phyloP scores from a whole-genome alignment of 2,329 filamentous ascomycete species.

The Leptographium galeiforme region DNA sequence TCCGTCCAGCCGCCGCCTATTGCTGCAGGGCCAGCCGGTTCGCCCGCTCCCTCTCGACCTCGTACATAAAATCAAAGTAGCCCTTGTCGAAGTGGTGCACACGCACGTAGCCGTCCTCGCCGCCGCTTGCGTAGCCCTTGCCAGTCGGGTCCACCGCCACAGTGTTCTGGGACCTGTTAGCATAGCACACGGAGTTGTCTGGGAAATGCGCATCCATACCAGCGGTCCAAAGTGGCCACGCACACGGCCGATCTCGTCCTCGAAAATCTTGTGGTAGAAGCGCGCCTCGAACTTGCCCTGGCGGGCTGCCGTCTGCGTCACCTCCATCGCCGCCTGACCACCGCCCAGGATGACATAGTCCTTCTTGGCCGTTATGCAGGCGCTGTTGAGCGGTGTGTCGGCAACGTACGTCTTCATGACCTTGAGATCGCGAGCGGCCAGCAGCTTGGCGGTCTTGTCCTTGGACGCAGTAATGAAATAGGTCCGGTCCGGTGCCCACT shows the following conservation, averaged over 20 bases:
- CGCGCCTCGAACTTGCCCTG: slow-evolving; percentile 99
- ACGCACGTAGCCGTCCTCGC: slow-evolving; percentile 96
- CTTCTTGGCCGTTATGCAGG: slow-evolving; percentile 86
- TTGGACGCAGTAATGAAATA: slow-evolving; percentile 98
- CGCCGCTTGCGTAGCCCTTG: slow-evolving; percentile 84
- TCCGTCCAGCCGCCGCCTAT: neutral
- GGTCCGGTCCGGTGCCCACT: slow-evolving; percentile 86
- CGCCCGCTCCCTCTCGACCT: slow-evolving; percentile 78
- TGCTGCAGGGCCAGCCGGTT: slow-evolving; percentile 24
- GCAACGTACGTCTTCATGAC: slow-evolving; percentile 84
- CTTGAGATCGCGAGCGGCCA: slow-evolving; percentile 74
- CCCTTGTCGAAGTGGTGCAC: slow-evolving; percentile 97
- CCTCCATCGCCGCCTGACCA: slow-evolving; percentile 97
- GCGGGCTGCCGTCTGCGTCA: slow-evolving; percentile 82
- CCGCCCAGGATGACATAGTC: slow-evolving; percentile 96
- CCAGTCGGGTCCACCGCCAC: slow-evolving; percentile 87
- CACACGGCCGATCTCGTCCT: slow-evolving; percentile 96
- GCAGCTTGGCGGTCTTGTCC: slow-evolving; percentile 92
- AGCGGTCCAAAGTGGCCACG: slow-evolving; percentile 93
- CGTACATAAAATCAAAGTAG: slow-evolving; percentile 98
- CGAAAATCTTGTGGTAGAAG: slow-evolving; percentile 99
- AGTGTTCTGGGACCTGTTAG: slow-evolving; percentile 48
- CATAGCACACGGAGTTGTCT: neutral
- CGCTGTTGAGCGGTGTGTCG: slow-evolving; percentile 94
- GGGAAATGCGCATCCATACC: slow-evolving; percentile 19